Evolutionary conservation across 805 yeast species (phyloP), one percentile per base, ranked within the genome.

Genomic region (Candida awuae): DNA sequence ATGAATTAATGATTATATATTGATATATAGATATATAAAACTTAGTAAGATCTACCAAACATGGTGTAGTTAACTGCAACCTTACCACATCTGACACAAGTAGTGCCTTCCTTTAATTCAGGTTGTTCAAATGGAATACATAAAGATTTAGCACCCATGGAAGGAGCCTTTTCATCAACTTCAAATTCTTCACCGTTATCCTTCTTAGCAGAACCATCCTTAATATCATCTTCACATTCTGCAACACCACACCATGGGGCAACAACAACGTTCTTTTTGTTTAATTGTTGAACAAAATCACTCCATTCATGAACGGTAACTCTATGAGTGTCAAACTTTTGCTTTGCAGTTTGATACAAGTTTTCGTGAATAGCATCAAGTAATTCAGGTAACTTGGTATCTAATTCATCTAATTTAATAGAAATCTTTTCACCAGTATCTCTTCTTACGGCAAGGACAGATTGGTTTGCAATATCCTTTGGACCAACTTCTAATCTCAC

Each of bases 111-210:
- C 61, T 75, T 75, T 63, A 90, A 73, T 54, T 67, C 75, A 43
- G 95, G 96, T 70, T 90, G 97, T 29, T 84, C 83, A 58, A 79
- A 80, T 49, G 98, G 98, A 62, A 88, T 88, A 75, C 99, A 92
- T 64, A 92, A 73, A 16, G 95, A 83, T 71, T 92, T 92, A 50
- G 99, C 99, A 59, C 99, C 99, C 99, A 92, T 92, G 37, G 94
- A 79, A 59, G 99, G 99, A 18, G 98, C 86, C 63, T 84, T 83
- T 58, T 92, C 97, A 59, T 92, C 99, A 35, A 71, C 81, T 61
- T 84, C 95, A 51, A 77, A 85, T 50, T 84, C 94, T 47, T 82
- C 90, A 50, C 86, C 83, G 52, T 77, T 80, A 58, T 81, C 83
- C 58, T 80, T 76, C 63, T 72, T 79, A 31, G 94, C 86, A 14